Conservation (phyloP, 2,329 filamentous ascomycete genomes). For the Venturia carpophila region DNA sequence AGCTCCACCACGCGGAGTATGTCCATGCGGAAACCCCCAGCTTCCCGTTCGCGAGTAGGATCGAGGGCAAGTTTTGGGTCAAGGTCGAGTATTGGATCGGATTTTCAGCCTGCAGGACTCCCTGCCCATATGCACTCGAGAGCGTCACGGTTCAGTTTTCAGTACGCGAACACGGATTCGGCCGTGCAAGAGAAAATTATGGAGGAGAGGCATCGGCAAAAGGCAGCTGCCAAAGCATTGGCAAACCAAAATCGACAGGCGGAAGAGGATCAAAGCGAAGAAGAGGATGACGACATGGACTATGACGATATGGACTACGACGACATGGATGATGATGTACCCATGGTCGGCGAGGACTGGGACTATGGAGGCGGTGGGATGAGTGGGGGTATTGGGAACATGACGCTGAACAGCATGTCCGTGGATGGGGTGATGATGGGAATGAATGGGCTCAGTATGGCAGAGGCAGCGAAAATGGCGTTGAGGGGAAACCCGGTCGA, state of each 20-base stretch:
- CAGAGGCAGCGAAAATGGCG: constrained; percentile 1
- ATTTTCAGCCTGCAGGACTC: constrained; percentile 12
- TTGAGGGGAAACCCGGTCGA: constrained; percentile 11
- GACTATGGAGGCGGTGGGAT: constrained; percentile 17
- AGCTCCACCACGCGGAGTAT: background rate
- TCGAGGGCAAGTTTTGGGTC: constrained; percentile 8
- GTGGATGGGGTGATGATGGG: constrained; percentile 3
- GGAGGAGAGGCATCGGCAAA: constrained; percentile 63
- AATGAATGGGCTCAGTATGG: background rate
- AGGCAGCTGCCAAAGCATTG: constrained; percentile 53
- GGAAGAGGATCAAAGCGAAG: constrained; percentile 19
- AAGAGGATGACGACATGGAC: constrained; percentile 26
- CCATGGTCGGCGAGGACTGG: constrained; percentile 17
- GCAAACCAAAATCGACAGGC: constrained; percentile 23
- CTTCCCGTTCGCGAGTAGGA: constrained; percentile 7
- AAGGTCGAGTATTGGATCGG: constrained; percentile 1
- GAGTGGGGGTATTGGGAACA: constrained; percentile 14
- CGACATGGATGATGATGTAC: constrained; percentile 18
- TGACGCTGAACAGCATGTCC: constrained; percentile 14
- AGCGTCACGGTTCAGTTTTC: constrained; percentile 74
- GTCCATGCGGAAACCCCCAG: constrained; percentile 11
- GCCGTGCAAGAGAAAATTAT: constrained; percentile 57
- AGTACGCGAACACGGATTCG: constrained; percentile 64
- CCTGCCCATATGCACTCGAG: constrained; percentile 49
- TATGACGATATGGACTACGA: constrained; percentile 31